phyloP scores from a whole-genome alignment of 2,329 filamentous ascomycete species.

The Alternaria viburni region DNA sequence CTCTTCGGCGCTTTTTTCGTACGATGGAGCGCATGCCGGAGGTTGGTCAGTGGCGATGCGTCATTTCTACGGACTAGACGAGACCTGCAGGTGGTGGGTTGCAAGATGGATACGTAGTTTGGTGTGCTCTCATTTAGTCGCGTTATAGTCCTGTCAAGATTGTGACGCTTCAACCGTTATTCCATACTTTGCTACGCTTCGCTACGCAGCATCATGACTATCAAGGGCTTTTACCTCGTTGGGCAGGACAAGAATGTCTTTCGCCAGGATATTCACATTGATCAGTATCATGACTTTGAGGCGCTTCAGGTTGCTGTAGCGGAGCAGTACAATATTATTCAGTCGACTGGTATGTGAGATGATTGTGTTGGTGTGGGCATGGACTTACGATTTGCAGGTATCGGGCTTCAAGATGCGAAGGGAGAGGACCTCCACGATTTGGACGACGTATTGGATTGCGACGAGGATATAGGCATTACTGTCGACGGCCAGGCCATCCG shows the following conservation, averaged over 20 bases:
- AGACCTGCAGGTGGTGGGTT: not conserved
- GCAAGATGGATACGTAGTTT: constrained; percentile 1
- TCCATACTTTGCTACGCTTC: not conserved
- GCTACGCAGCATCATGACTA: constrained; percentile 9
- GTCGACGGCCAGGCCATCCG: constrained; percentile 16
- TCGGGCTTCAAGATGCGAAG: constrained; percentile 18
- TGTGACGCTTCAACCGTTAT: not conserved
- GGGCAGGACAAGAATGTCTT: constrained; percentile 20
- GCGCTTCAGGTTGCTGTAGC: constrained; percentile 20
- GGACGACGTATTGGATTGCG: constrained; percentile 20
- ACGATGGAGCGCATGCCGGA: not conserved
- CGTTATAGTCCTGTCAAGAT: not conserved
- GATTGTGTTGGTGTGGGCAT: too few relatives aligned
- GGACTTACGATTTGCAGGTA: too few relatives aligned
- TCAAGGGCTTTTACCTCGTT: constrained; percentile 23
- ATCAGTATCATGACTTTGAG: constrained; percentile 22
- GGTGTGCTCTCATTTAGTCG: not conserved
- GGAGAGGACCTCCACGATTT: constrained; percentile 14
- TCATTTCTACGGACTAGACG: not conserved
- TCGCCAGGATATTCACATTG: constrained; percentile 21
- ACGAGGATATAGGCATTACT: constrained; percentile 17
- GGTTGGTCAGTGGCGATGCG: constrained; percentile 2
- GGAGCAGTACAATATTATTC: constrained; percentile 22
- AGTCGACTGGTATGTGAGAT: constrained; percentile 13
- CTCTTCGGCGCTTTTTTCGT: not conserved